Evolutionary conservation across 768 basidiomycete genomes (phyloP), one percentile per base, ranked within the genome.

Genomic region (Tylopilus sp.): DNA sequence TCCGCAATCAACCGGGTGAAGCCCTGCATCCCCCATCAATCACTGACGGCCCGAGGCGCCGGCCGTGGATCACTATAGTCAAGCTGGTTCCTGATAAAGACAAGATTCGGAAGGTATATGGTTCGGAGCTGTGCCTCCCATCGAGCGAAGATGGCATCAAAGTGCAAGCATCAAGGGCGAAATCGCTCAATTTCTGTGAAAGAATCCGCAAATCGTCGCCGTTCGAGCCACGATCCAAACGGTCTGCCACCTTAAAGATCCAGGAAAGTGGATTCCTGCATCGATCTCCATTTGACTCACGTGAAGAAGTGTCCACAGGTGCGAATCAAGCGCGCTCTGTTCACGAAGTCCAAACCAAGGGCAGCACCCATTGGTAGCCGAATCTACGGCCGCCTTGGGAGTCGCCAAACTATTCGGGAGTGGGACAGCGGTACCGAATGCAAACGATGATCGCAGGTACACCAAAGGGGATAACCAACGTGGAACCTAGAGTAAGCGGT

Each of bases 291-390:
- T 42, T 5, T 11, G 42, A 19, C 28, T 19, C 5, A 24, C 13
- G 22, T 1, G 24, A 25, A 25, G 31, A 7, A 30, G 16, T 3
- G 5, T 24, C 52, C 45, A 37, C 3, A 22, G 31, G 21, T 19
- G 25, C 13, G 4, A 21, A 10, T 31, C 45, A 4, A 43, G 10
- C 5, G 16, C 6, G 24, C 4, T 11, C 16, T 45, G 45, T 37
- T 29, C 29, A 9, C 2, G 40, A 41, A 21, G 29, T 30, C 34
- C 50, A 2, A 45, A 7, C 54, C 63, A 55, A 4, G 58, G 26
- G 0, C 55, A 51, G 19, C n/a, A 6, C 19, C 21, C 25, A 17
- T 43, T 6, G 12, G 45, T 29, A 16, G 26, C 42, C 25, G 26
- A 19, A 5, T 34, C 33, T 30, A 44, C 25, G 26, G 40, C 30